Base-by-base conservation (phyloP, 2,329 filamentous ascomycete species). In the Paecilomyces niveus region DNA sequence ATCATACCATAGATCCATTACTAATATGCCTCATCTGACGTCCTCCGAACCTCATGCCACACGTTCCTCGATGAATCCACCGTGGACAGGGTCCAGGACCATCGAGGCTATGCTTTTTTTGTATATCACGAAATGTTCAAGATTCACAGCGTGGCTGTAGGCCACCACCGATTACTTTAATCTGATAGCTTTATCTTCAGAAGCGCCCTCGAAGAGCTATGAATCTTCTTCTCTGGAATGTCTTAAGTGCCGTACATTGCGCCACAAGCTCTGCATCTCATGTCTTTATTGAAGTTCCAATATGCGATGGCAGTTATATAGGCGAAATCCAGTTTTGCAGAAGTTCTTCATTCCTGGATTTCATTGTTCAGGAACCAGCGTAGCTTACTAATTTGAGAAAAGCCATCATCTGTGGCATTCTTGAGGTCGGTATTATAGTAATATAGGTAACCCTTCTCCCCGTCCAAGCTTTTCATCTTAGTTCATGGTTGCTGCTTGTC, bases 1-100 rank as follows among this genome's bases (percentile, higher is more conserved):
- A 29, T 53, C 31, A 7, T 21, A n/a, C 9, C 32, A 60, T 58
- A 55, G 57, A 56, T 58, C 55, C 39, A 57, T 52, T 52, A 59
- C 57, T 55, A 57, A 53, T 54, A 57, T 21, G 11, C 18, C 32
- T 39, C 15, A 13, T 53, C 29, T 22, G 29, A 18, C 45, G n/a
- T 39, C 49, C 22, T 53, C 18, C 33, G 55, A 45, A 13, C 13
- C 26, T 26, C 24, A 9, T 24, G 24, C 50, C 50, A 18, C n/a
- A 33, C 32, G n/a, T 45, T 45, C n/a, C n/a, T 18, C 39, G 39
- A 18, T 45, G 39, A 45, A 8, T 45, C 11, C 35, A n/a, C 35
- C 35, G 35, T 39, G 35, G 35, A 29, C 35, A n/a, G 13, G 35
- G 35, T n/a, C 13, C 15, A 45, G 39, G 39, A 18, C n/a, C 35